Evolutionary conservation across 2,329 filamentous ascomycete species (phyloP).

Genomic region (Alternaria tenuissima): DNA sequence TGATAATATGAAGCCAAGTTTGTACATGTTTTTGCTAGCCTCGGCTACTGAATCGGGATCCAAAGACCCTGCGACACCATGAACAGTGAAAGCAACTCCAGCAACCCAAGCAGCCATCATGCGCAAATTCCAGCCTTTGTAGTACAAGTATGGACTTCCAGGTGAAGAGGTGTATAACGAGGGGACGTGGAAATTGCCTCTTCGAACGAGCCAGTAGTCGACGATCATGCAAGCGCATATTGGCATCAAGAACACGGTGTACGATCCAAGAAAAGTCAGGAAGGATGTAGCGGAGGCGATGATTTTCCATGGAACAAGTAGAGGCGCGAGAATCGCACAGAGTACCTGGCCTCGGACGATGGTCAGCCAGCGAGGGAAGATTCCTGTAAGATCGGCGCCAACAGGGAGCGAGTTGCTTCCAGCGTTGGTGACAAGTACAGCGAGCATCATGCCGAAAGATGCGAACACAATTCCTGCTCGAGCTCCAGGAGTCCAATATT

Average conservation of each 20-base stretch:
- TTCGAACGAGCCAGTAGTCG: conserved; percentile 29
- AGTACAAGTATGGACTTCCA: conserved; percentile 26
- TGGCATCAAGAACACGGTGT: conserved; percentile 40
- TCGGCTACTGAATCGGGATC: conserved; percentile 21
- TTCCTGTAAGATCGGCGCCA: conserved; percentile 36
- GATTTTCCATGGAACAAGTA: conserved; percentile 39
- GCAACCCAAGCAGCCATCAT: conserved; percentile 29
- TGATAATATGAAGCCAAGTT: conserved; percentile 25
- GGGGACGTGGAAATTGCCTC: conserved; percentile 31
- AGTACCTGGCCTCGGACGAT: conserved; percentile 36
- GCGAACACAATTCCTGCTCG: conserved; percentile 39
- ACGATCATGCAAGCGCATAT: conserved; percentile 32
- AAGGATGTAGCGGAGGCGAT: conserved; percentile 31
- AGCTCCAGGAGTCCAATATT: conserved; percentile 31
- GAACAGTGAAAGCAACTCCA: conserved; percentile 29
- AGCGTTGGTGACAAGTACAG: conserved; percentile 37
- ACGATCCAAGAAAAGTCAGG: conserved; percentile 38
- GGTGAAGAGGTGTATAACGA: conserved; percentile 21
- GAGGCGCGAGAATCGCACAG: conserved; percentile 25
- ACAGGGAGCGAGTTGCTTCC: conserved; percentile 38
- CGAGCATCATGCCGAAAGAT: conserved; percentile 36
- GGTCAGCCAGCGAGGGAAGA: conserved; percentile 37
- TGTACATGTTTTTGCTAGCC: conserved; percentile 32
- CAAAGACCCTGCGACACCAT: conserved; percentile 28
- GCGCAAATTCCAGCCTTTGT: conserved; percentile 32